Evolutionary conservation across 1,139 yeast genomes (phyloP), one percentile per base, ranked within the genome.

Genomic region (Debaryomyces fabryi): DNA sequence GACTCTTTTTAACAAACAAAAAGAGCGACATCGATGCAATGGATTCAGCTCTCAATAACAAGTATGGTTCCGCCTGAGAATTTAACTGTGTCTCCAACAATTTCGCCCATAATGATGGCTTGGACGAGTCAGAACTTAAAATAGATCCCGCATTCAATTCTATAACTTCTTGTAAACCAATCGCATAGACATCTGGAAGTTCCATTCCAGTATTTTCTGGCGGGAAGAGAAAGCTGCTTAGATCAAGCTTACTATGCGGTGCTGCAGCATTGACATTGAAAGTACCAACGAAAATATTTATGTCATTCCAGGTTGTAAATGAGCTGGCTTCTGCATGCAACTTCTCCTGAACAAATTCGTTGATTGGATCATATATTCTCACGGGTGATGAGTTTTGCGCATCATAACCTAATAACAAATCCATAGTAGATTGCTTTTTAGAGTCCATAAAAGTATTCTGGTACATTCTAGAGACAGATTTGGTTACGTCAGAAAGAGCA

Each of bases 401-500:
- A 49, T 74, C 80, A 52, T 90, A 81, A 0, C 99, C 99, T 25
- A 95, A 74, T 38, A 95, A 68, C 9, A 87, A 74, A 64, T 95
- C 99, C 61, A 92, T 91, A 1, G 91, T 87, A 18, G 83, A 81
- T 64, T 95, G 99, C 53, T 92, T 88, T 40, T 85, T 86, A 57
- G 89, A 89, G 68, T 95, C 99, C 54, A 91, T 90, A 69, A 95
- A 95, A 53, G 96, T 92, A 68, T 95, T 95, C 64, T 93, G 93
- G 64, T 95, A 95, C 83, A 93, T 85, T 67, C 99, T 79, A 37
- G 96, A 86, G 5, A 95, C 97, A 0, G 97, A 89, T 65, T 95
- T 95, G 2, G 97, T 91, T 6, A 95, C 97, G 69, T 95, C 99
- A 0, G 97, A 88, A 30, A 95, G 69, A 0, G 97, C 97, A 16